phyloP scores from a whole-genome alignment of 345 rosid genomes.

The Psidium friedrichsthalianum region DNA sequence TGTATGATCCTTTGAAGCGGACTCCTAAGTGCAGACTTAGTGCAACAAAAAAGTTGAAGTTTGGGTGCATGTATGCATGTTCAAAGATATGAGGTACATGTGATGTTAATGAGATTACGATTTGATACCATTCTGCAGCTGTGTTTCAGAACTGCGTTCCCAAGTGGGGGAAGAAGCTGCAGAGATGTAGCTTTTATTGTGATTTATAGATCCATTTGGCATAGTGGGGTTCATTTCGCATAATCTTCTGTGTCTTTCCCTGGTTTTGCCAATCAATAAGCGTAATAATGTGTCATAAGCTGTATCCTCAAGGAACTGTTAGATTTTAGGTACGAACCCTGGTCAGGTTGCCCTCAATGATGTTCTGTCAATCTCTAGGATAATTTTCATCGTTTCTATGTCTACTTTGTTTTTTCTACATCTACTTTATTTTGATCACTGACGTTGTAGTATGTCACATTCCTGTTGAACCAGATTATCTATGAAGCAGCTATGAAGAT shows the following conservation, averaged over 20 bases:
- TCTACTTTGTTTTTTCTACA: not conserved
- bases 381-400: not conserved
- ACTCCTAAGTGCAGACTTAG: not conserved
- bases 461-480: constrained; percentile 42
- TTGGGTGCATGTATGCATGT: not conserved
- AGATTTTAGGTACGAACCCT: not conserved
- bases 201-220: not conserved
- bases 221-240: not conserved
- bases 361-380: not conserved
- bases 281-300: not conserved
- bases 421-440: not conserved
- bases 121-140: not conserved
- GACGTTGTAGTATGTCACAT: not conserved
- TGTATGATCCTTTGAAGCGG: not conserved
- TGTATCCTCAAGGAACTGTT: not conserved
- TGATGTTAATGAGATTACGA: not conserved
- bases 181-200: not conserved
- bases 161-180: not conserved
- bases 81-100: not conserved
- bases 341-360: not conserved
- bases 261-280: not conserved
- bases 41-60: not conserved
- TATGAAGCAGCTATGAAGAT: constrained; percentile 70
- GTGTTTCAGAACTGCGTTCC: not conserved
- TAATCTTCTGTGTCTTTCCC: not conserved